phyloP scores from a whole-genome alignment of 2,329 filamentous ascomycete species.

The Allantophomopsis lycopodina region DNA sequence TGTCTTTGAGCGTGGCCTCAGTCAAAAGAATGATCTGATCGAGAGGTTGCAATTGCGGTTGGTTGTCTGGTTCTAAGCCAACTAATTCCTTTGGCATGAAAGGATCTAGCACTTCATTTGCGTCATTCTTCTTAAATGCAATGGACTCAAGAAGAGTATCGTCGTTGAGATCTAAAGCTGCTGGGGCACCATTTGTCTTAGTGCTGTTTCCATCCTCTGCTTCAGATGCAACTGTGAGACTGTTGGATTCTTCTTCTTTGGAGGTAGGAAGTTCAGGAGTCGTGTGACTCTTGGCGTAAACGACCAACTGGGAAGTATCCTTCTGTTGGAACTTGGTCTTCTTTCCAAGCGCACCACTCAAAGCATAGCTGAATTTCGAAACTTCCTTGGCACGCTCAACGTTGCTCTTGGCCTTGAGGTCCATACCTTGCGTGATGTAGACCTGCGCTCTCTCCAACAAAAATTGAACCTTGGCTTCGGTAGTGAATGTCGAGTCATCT shows the following conservation, averaged over 20 bases:
- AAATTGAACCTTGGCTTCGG: conserved; percentile 50
- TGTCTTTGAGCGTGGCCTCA: conserved; percentile 79
- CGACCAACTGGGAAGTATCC: conserved; percentile 76
- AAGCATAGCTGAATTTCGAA: conserved; percentile 63
- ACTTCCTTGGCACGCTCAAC: conserved; percentile 52
- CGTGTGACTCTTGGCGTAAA: conserved; percentile 66
- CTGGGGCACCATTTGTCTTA: conserved; percentile 33
- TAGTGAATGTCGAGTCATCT: conserved; percentile 21
- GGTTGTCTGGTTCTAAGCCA: conserved; percentile 59
- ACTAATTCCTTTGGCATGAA: conserved; percentile 48
- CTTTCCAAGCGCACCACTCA: conserved; percentile 82
- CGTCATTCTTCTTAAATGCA: conserved; percentile 41
- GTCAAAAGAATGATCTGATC: conserved; percentile 88
- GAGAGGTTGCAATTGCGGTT: conserved; percentile 68
- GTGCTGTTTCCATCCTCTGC: conserved; percentile 3
- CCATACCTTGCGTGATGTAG: conserved; percentile 71
- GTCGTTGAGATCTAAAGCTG: conserved; percentile 70
- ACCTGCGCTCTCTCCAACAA: conserved; percentile 72
- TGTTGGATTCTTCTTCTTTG: conserved; percentile 5
- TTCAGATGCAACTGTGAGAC: conserved; percentile 6
- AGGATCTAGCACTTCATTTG: conserved; percentile 27
- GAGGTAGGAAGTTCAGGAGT: conserved; percentile 5
- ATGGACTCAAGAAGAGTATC: conserved; percentile 87
- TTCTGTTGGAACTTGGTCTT: conserved; percentile 69
- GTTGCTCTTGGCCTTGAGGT: conserved; percentile 59